These are phyloP conservation scores for Magnusiomyces tetraspermus DNA, from an alignment of 1,139 yeast species.

Conservation along the genomic window DNA sequence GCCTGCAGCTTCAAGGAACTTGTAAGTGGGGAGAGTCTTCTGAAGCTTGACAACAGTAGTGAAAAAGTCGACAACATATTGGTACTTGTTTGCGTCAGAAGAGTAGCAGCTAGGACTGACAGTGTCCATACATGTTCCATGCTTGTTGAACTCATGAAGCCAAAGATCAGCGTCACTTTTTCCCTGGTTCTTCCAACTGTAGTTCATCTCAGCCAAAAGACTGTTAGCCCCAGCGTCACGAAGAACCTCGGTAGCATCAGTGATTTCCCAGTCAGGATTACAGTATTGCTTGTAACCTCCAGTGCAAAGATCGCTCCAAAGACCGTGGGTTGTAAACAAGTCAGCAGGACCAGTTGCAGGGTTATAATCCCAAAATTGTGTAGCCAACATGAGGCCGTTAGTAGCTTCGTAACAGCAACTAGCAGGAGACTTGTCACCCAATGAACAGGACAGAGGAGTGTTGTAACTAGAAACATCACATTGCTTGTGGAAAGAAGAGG, in stretches of 20 bases:
- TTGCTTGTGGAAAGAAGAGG: not conserved
- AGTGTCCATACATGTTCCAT: slow-evolving; percentile 86
- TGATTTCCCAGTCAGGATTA: slow-evolving; percentile 49
- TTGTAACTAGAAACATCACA: slow-evolving; percentile 19
- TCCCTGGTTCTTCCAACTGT: slow-evolving; percentile 66
- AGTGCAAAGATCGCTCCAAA: slow-evolving; percentile 78
- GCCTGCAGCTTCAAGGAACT: slow-evolving; percentile 57
- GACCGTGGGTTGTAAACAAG: slow-evolving; percentile 73
- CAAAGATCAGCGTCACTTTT: slow-evolving; percentile 71
- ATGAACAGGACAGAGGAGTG: slow-evolving; percentile 54
- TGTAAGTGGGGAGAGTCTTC: slow-evolving; percentile 57
- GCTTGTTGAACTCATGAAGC: slow-evolving; percentile 93
- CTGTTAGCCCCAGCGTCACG: slow-evolving; percentile 42
- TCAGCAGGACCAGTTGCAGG: slow-evolving; percentile 77
- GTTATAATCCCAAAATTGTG: slow-evolving; percentile 90
- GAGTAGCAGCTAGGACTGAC: slow-evolving; percentile 60
- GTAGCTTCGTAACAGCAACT: slow-evolving; percentile 80
- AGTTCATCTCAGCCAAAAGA: slow-evolving; percentile 49
- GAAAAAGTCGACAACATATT: slow-evolving; percentile 73
- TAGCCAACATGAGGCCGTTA: slow-evolving; percentile 76
- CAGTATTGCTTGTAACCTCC: slow-evolving; percentile 74
- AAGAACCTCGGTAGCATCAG: slow-evolving; percentile 47
- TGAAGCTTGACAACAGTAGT: slow-evolving; percentile 55
- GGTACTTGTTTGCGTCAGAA: slow-evolving; percentile 34
- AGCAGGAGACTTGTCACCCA: slow-evolving; percentile 19